Conservation (phyloP, 1,139 yeast species). For the Spencermartinsiella ligniputridi region DNA sequence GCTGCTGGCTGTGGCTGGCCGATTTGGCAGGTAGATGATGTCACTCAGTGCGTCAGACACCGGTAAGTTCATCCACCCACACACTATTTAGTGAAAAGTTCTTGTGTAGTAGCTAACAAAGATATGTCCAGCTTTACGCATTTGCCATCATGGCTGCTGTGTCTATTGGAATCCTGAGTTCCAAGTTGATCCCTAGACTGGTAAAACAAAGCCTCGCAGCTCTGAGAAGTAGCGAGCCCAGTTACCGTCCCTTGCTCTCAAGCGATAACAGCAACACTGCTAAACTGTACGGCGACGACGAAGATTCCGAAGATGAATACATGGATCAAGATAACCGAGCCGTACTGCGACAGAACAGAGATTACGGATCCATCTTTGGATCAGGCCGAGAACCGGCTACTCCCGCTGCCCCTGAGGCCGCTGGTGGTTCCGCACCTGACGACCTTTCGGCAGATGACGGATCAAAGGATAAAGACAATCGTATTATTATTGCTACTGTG, state of each 20-base stretch:
- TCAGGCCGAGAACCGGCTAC: not conserved
- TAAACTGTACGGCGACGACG: conserved; percentile 8
- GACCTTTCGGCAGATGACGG: conserved; percentile 4
- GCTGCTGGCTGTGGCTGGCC: conserved; percentile 21
- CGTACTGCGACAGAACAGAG: conserved; percentile 15
- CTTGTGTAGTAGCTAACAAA: conserved; percentile 8
- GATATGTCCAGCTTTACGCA: conserved; percentile 27
- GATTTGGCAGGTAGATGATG: conserved; percentile 28
- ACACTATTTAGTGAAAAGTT: too few relatives aligned
- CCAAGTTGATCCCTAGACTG: conserved; percentile 19
- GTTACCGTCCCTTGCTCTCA: conserved; percentile 24
- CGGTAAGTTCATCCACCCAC: conserved; percentile 23
- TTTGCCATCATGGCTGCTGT: conserved; percentile 15
- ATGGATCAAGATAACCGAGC: conserved; percentile 12
- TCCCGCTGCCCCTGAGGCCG: conserved; percentile 1
- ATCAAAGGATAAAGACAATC: conserved; percentile 12
- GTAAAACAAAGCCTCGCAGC: conserved; percentile 7
- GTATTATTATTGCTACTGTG: conserved; percentile 26
- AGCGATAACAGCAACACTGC: conserved; percentile 7
- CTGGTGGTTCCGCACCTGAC: conserved; percentile 5
- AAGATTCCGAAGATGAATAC: conserved; percentile 9
- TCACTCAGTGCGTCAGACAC: conserved; percentile 27
- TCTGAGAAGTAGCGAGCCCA: conserved; percentile 17
- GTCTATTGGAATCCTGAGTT: conserved; percentile 18
- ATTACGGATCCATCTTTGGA: conserved; percentile 19